Evolutionary conservation across 768 basidiomycete species (phyloP).

Genomic region (Serendipita sp.): DNA sequence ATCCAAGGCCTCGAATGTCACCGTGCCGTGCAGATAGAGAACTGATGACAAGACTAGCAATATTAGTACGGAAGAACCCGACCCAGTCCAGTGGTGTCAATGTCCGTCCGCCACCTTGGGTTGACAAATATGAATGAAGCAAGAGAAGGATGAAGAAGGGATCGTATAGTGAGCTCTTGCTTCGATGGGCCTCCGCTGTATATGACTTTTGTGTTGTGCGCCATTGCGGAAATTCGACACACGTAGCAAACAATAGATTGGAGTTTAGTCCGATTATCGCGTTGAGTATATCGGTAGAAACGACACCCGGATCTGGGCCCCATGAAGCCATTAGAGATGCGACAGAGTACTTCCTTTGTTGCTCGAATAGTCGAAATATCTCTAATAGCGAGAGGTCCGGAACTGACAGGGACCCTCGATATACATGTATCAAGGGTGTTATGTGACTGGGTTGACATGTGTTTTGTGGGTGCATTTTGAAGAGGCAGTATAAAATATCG

Average conservation of each 20-base stretch:
- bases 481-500: conserved; percentile 45
- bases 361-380: conserved; percentile 66
- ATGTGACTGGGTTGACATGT: conserved; percentile 76
- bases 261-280: conserved; percentile 59
- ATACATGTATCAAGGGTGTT: conserved; percentile 57
- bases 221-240: conserved; percentile 53
- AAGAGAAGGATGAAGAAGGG: conserved; percentile 59
- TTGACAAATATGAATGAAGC: conserved; percentile 42
- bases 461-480: conserved; percentile 59
- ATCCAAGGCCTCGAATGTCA: conserved; percentile 41
- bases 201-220: conserved; percentile 28
- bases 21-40: conserved; percentile 51
- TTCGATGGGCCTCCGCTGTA: conserved; percentile 13
- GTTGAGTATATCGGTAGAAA: conserved; percentile 38
- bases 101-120: conserved; percentile 31
- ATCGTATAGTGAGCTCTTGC: conserved; percentile 47
- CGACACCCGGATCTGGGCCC: conserved; percentile 18
- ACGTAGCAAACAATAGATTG: conserved; percentile 48
- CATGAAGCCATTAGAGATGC: conserved; percentile 48
- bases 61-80: conserved; percentile 67
- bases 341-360: conserved; percentile 46
- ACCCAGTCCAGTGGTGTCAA: conserved; percentile 63
- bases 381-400: conserved; percentile 54
- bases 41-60: conserved; percentile 55
- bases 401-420: conserved; percentile 51